A percentile compares a stretch with the other conserved stretches of the same genome.
Evolutionary conservation across 2,329 filamentous ascomycete genomes (phyloP).

Genomic region (Leptographium wingfieldii): DNA sequence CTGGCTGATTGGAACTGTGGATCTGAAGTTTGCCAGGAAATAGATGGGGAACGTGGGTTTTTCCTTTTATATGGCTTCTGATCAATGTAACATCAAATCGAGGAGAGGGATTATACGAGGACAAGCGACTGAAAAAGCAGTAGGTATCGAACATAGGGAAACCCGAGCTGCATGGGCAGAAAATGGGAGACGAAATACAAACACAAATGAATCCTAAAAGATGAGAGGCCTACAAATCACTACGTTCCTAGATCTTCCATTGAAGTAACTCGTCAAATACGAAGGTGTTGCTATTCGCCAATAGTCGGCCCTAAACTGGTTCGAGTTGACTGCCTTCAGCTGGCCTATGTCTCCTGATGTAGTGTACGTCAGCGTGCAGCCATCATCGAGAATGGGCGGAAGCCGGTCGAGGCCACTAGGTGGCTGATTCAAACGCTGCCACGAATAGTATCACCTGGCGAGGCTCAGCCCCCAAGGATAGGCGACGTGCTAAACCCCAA

Average conservation of each 20-base stretch:
- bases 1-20: constrained; percentile 65
- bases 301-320: too few species aligned
- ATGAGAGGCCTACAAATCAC: too few species aligned
- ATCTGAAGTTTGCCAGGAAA: constrained; percentile 56
- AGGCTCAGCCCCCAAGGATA: neutral
- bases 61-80: neutral
- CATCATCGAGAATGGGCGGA: neutral
- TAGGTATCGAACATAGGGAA: neutral
- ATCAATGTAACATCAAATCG: constrained; percentile 1
- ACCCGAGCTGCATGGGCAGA: neutral
- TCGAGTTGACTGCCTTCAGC: too few species aligned
- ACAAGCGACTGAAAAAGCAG: neutral
- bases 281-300: too few species aligned
- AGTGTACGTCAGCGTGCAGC: too few species aligned
- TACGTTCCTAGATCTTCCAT: too few species aligned
- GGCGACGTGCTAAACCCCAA: neutral
- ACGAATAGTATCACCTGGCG: neutral
- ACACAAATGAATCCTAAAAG: neutral
- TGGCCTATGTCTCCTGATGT: too few species aligned
- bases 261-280: too few species aligned
- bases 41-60: neutral
- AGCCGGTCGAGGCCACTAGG: neutral
- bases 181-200: neutral
- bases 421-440: neutral
- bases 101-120: neutral